phyloP scores from a whole-genome alignment of 257 asterid genomes.

The Petunia secreta region DNA sequence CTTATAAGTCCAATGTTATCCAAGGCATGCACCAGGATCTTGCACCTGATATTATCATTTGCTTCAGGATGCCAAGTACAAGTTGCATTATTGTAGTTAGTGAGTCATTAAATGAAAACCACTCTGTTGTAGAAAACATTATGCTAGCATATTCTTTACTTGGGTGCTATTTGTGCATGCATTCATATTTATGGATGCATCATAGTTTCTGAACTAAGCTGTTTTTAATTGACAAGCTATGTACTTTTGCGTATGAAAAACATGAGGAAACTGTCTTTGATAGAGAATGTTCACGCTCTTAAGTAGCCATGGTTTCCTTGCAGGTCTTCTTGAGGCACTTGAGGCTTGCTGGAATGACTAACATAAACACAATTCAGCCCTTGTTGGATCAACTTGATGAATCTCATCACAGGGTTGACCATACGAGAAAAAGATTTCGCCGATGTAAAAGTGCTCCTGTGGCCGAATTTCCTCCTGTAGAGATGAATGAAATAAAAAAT shows the following conservation, averaged over 20 bases:
- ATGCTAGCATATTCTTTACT: conserved; percentile 9
- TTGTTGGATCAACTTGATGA: conserved; percentile 28
- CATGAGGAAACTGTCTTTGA: not conserved
- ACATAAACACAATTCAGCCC: conserved; percentile 36
- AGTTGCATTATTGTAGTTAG: not conserved
- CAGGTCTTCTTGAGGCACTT: not conserved
- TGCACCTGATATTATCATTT: not conserved
- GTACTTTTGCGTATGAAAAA: conserved; percentile 1
- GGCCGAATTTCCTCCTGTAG: conserved; percentile 51
- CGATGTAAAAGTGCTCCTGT: conserved; percentile 80
- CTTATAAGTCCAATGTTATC: not conserved
- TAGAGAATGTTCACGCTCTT: not conserved
- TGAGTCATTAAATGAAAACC: not conserved
- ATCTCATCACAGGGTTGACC: conserved; percentile 30
- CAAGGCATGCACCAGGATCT: not conserved
- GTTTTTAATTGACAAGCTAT: not conserved
- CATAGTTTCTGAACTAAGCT: not conserved
- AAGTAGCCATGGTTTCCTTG: not conserved
- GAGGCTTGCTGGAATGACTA: conserved; percentile 19
- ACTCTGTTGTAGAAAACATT: not conserved
- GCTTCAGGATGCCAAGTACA: not conserved
- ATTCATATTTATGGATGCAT: not conserved
- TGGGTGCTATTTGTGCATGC: not conserved
- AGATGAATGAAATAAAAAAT: conserved; percentile 38
- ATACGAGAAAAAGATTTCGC: conserved; percentile 57